These are phyloP conservation scores for Candida ovalis DNA, from an alignment of 805 yeast species.

Conservation along the genomic window DNA sequence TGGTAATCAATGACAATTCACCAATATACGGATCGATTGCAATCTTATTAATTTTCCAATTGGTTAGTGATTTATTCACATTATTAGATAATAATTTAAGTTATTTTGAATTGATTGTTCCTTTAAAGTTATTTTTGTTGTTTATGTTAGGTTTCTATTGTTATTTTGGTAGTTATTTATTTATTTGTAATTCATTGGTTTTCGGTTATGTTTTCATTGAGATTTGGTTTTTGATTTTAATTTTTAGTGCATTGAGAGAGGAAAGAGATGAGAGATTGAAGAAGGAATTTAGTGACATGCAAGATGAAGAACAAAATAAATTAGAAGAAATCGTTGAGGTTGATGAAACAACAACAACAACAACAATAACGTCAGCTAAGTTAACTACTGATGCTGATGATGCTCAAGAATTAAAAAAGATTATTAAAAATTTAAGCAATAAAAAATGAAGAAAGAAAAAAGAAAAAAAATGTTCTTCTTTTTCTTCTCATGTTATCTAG, in stretches of 20 bases:
- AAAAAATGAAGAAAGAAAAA: neutral
- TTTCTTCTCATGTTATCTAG: too few species aligned
- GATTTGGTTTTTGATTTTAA: slow-evolving; percentile 64
- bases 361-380: slow-evolving; percentile 11
- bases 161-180: slow-evolving; percentile 41
- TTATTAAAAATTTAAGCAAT: slow-evolving; percentile 29
- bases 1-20: slow-evolving; percentile 29
- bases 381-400: slow-evolving; percentile 22
- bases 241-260: slow-evolving; percentile 59
- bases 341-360: slow-evolving; percentile 24
- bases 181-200: slow-evolving; percentile 58
- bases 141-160: slow-evolving; percentile 49
- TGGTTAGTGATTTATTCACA: slow-evolving; percentile 57
- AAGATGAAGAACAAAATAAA: slow-evolving; percentile 13
- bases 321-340: slow-evolving; percentile 26
- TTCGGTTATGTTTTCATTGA: slow-evolving; percentile 60
- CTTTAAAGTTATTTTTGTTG: slow-evolving; percentile 48
- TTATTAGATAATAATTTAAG: slow-evolving; percentile 38
- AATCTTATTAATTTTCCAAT: slow-evolving; percentile 40
- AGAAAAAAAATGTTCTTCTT: too few species aligned
- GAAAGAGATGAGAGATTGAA: slow-evolving; percentile 48
- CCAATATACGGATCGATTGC: slow-evolving; percentile 45
- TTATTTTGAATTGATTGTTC: slow-evolving; percentile 60
- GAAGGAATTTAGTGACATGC: slow-evolving; percentile 14
- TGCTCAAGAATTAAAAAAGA: slow-evolving; percentile 28